phyloP scores from a whole-genome alignment of 2,329 filamentous ascomycete species.

The Hirsutella minnesotensis region DNA sequence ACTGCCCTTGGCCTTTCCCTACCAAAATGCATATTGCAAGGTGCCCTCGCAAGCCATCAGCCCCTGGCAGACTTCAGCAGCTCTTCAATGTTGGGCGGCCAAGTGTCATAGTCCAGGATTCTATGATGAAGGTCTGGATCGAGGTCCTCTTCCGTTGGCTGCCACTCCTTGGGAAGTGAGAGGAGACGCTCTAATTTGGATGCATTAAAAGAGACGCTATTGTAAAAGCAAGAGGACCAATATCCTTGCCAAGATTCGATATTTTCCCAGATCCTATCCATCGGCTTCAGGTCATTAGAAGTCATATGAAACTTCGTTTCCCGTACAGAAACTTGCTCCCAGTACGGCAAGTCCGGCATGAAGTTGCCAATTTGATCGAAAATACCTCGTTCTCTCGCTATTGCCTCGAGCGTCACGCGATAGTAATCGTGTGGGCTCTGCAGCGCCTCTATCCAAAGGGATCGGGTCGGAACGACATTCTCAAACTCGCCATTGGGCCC shows the following conservation, averaged over 20 bases:
- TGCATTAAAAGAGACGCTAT: neutral
- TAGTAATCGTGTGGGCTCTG: neutral
- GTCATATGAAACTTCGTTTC: neutral
- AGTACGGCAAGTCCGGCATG: neutral
- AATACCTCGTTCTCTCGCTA: neutral
- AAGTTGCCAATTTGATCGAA: neutral
- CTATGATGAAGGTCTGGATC: neutral
- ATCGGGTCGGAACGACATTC: neutral
- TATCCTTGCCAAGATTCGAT: neutral
- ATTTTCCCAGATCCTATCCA: neutral
- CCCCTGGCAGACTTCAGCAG: neutral
- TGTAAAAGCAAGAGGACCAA: neutral
- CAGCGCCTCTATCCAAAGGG: neutral
- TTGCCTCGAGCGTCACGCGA: neutral
- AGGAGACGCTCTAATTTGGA: neutral
- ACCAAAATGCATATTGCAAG: too few relatives aligned
- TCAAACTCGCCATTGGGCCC: neutral
- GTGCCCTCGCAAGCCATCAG: too few relatives aligned
- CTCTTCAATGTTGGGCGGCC: neutral
- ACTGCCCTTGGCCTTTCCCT: too few relatives aligned
- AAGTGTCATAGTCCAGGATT: neutral
- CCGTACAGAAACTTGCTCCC: neutral
- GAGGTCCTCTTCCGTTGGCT: neutral
- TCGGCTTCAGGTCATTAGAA: neutral
- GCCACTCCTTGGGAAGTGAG: neutral